These are phyloP conservation scores for Leavenworthia alabamica DNA, from an alignment of 345 rosid species.

Conservation along the genomic window DNA sequence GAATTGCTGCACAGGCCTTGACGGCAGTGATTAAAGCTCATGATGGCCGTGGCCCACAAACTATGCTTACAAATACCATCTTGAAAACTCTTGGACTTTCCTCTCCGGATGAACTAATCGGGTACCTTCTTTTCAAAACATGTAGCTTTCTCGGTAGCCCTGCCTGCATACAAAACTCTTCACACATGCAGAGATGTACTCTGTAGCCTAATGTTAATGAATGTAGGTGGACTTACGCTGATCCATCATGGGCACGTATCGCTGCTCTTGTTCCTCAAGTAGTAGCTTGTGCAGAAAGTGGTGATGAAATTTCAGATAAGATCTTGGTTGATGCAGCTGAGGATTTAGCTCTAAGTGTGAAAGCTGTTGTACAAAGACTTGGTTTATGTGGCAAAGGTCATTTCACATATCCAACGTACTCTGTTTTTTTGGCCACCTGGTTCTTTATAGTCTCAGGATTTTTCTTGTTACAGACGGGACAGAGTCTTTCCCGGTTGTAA, in stretches of 20 bases:
- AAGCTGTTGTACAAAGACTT: slow-evolving; percentile 55
- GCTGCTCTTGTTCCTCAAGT: slow-evolving; percentile 57
- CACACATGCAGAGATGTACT: neutral
- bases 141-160: neutral
- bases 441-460: neutral
- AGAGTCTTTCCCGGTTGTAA: slow-evolving; percentile 45
- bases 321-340: slow-evolving; percentile 44
- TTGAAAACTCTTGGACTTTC: slow-evolving; percentile 60
- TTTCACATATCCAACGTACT: neutral
- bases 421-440: neutral
- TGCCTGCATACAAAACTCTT: slow-evolving; percentile 6
- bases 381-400: slow-evolving; percentile 50
- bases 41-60: slow-evolving; percentile 88
- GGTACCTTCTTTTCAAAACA: slow-evolving; percentile 15
- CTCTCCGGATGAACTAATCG: slow-evolving; percentile 60
- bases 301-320: slow-evolving; percentile 46
- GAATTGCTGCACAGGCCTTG: slow-evolving; percentile 91
- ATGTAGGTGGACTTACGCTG: slow-evolving; percentile 56
- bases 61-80: slow-evolving; percentile 59
- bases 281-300: slow-evolving; percentile 50
- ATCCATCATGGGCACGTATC: slow-evolving; percentile 60
- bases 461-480: slow-evolving; percentile 35
- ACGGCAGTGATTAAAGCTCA: slow-evolving; percentile 82
- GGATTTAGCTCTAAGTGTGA: slow-evolving; percentile 49
- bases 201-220: slow-evolving; percentile 1